Percentiles rank a stretch among this genome's conserved stretches.
phyloP scores from a whole-genome alignment of 2,329 filamentous ascomycete genomes.

The Zymoseptoria crescenta region DNA sequence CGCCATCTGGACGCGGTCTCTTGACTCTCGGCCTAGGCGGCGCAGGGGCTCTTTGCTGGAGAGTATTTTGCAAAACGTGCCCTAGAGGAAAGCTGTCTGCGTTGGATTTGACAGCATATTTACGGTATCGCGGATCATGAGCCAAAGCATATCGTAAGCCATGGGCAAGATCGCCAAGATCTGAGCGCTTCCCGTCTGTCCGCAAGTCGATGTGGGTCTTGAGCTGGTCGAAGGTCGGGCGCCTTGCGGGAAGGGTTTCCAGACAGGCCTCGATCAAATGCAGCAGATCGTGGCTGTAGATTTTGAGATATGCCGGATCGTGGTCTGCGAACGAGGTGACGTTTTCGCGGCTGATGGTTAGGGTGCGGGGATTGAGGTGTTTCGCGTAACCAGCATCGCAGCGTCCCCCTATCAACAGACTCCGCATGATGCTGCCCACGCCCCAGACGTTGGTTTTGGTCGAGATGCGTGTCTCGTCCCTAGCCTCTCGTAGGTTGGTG shows the following conservation, averaged over 20 bases:
- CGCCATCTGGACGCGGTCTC: not conserved
- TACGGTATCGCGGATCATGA: not conserved
- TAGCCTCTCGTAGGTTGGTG: not conserved
- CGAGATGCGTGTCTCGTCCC: not conserved
- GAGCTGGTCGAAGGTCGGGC: not conserved
- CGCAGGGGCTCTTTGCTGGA: not conserved
- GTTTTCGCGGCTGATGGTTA: not conserved
- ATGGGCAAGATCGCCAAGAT: not conserved
- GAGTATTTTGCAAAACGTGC: not conserved
- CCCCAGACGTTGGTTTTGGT: slow-evolving; percentile 13
- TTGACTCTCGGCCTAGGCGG: not conserved
- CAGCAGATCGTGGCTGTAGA: slow-evolving; percentile 3
- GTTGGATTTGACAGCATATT: not conserved
- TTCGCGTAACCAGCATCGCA: not conserved
- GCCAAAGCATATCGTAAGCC: not conserved
- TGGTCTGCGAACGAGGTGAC: not conserved
- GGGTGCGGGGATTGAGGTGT: not conserved
- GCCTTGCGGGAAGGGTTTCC: not conserved
- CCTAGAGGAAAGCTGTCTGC: not conserved
- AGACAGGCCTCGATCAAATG: slow-evolving; percentile 2
- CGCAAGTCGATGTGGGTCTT: not conserved
- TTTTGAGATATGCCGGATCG: not conserved
- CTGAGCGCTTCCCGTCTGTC: not conserved
- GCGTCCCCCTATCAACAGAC: not conserved
- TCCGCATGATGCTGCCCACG: slow-evolving; percentile 10